Percentiles rank a stretch among this genome's conserved stretches.
These are phyloP conservation scores for Thinopyrum elongatum DNA, from an alignment of 176 grass and related monocot species.

Conservation along the genomic window DNA sequence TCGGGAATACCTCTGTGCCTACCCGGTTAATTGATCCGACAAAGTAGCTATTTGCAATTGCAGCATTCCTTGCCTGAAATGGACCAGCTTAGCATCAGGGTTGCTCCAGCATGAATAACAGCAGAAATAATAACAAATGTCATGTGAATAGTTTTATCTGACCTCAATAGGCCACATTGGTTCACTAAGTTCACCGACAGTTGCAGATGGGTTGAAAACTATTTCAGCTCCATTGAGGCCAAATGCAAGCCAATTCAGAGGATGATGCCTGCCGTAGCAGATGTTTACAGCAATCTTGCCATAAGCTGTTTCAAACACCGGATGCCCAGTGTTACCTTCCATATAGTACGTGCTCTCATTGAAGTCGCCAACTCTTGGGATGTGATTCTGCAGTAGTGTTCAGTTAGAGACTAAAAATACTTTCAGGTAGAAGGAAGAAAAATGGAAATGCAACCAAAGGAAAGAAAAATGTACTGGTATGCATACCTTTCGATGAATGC, in stretches of 20 bases:
- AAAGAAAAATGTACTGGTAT: background rate
- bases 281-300: slow-evolving; percentile 95
- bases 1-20: slow-evolving; percentile 86
- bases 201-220: slow-evolving; percentile 97
- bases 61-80: slow-evolving; percentile 83
- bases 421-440: slow-evolving; percentile 20
- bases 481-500: slow-evolving; percentile 85
- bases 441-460: slow-evolving; percentile 5
- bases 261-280: slow-evolving; percentile 97
- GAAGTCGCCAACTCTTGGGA: slow-evolving; percentile 98
- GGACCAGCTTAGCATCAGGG: background rate
- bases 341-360: slow-evolving; percentile 99
- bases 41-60: slow-evolving; percentile 94
- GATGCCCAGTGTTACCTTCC: slow-evolving; percentile 99
- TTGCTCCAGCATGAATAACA: background rate
- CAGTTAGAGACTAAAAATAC: slow-evolving; percentile 8
- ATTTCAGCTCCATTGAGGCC: slow-evolving; percentile 97
- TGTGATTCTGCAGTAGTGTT: slow-evolving; percentile 77
- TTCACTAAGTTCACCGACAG: slow-evolving; percentile 96
- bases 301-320: slow-evolving; percentile 92
- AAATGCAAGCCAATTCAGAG: slow-evolving; percentile 97
- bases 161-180: slow-evolving; percentile 99
- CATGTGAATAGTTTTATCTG: slow-evolving; percentile 23
- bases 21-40: slow-evolving; percentile 88
- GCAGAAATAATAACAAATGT: background rate